Conservation (phyloP, 2,329 filamentous ascomycete species). For the Coniochaeta ligniaria region DNA sequence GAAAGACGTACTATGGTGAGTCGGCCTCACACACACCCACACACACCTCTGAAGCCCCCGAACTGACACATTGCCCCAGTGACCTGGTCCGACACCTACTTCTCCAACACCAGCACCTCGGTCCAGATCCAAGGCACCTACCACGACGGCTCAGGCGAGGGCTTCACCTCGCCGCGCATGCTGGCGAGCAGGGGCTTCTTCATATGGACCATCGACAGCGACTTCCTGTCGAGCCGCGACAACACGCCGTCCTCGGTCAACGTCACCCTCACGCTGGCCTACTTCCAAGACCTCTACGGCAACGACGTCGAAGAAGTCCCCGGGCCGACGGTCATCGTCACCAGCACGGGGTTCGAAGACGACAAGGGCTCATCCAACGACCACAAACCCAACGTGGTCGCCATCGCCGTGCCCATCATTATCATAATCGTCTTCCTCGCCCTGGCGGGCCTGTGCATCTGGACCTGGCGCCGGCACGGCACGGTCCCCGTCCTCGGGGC, state of each 20-base stretch:
- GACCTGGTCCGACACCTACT: conserved; percentile 22
- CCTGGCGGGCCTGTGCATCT: conserved; percentile 13
- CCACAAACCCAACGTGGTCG: conserved; percentile 8
- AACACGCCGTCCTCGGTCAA: conserved; percentile 4
- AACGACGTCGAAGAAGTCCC: conserved; percentile 6
- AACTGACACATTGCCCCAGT: conserved; percentile 13
- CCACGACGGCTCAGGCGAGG: conserved; percentile 8
- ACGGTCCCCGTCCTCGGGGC: conserved; percentile 12
- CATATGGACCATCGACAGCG: conserved; percentile 15
- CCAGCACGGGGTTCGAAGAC: neutral
- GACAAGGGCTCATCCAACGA: neutral
- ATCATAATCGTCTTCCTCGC: conserved; percentile 14
- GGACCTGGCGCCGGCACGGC: conserved; percentile 17
- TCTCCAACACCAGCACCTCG: conserved; percentile 12
- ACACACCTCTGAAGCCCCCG: neutral
- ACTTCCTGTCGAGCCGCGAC: conserved; percentile 11
- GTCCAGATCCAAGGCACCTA: conserved; percentile 13
- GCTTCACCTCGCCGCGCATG: conserved; percentile 10
- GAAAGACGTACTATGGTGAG: conserved; percentile 25
- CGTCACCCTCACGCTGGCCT: conserved; percentile 14
- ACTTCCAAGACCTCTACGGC: conserved; percentile 11
- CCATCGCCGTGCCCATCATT: conserved; percentile 21
- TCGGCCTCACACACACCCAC: no score
- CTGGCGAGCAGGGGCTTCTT: conserved; percentile 20
- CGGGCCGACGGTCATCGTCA: conserved; percentile 20